Conservation (phyloP, 2,329 filamentous ascomycete species). For the Microdochium nivale region DNA sequence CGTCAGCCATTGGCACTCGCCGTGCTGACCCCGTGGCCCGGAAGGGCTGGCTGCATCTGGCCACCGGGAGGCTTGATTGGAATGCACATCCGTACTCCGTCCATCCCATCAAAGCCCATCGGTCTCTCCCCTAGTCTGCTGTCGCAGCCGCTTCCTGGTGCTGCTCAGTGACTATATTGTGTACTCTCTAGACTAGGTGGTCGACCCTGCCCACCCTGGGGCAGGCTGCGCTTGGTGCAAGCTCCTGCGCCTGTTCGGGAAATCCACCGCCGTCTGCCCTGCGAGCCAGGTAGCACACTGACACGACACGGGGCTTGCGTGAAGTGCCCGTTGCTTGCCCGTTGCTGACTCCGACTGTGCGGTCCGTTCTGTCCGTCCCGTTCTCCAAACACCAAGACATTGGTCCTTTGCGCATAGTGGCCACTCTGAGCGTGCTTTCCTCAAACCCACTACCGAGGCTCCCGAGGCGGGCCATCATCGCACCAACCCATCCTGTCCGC, state of each 20-base stretch:
- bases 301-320: too few relatives aligned
- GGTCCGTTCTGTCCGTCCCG: too few relatives aligned
- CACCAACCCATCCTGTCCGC: background rate
- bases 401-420: background rate
- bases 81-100: background rate
- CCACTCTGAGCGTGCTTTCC: background rate
- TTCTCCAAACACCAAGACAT: background rate
- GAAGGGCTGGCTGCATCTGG: background rate
- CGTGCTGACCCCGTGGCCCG: background rate
- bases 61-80: background rate
- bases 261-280: too few relatives aligned
- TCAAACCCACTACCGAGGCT: background rate
- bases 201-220: too few relatives aligned
- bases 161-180: too few relatives aligned
- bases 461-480: background rate
- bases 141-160: too few relatives aligned
- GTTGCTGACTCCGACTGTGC: too few relatives aligned
- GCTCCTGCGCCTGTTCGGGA: too few relatives aligned
- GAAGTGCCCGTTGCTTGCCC: too few relatives aligned
- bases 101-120: background rate
- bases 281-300: too few relatives aligned
- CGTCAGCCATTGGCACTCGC: background rate
- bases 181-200: too few relatives aligned
- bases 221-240: too few relatives aligned
- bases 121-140: background rate